Base-by-base conservation (phyloP, 208 protist species). In the Leishmania tropica region DNA sequence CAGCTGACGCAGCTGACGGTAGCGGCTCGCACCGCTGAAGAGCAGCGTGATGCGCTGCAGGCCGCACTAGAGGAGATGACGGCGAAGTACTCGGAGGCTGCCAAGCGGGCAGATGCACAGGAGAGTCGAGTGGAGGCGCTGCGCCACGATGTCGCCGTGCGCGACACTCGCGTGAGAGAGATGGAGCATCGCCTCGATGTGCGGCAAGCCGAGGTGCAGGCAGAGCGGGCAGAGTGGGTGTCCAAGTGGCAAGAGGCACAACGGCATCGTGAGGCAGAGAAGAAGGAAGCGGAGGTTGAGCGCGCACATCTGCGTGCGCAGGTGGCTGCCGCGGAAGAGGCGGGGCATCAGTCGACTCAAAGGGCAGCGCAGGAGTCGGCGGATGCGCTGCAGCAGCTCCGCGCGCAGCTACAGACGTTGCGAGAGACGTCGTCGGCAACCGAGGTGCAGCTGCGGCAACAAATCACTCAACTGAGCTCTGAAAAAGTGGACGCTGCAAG, bases 151-250 rank as follows among this genome's bases (percentile, higher is more conserved):
- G 19, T 81, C 40, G 54, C 62, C 17, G 64, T 24, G 37, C 78
- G 82, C 60, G 78, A 81, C 35, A 54, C 56, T 3, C 64, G 51
- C 28, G 15, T 75, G 11, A 54, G 70, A 67, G 77, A 81, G 70
- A 72, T 78, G 58, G 72, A 81, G 72, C 68, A 65, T 62, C 77
- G 77, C 4, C 62, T 85, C n/a, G 77, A 81, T 19, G 56, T 47
- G 71, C 73, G 40, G 37, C 80, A 71, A 19, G 78, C 86, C 37
- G 85, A 83, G 51, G 72, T 73, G 37, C 53, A 87, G 51, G 87
- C 81, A 47, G 87, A 88, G 75, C 75, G 78, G 67, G 67, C 47
- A 28, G 78, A 84, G 76, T 85, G 82, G 82, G 31, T 70, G 60
- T 78, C 77, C 58, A 84, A 85, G 74, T 80, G 80, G 76, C 67